Evolutionary conservation across 306 rosid species (phyloP).

Genomic region (Cucumis cinereus): DNA sequence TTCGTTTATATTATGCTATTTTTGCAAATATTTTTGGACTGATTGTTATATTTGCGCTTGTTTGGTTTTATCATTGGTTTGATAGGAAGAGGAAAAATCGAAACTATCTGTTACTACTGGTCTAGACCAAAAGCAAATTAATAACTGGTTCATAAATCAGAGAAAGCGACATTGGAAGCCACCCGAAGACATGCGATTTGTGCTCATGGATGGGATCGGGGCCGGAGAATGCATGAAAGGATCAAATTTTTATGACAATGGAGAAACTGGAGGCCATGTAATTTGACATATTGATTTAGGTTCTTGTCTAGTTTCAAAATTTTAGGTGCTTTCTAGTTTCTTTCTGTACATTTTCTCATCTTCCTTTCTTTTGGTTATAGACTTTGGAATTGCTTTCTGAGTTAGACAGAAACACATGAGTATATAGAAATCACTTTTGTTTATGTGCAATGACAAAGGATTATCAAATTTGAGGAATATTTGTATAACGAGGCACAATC

Average conservation of each 20-base stretch:
- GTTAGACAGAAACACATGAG: neutral
- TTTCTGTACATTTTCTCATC: neutral
- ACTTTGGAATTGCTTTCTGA: neutral
- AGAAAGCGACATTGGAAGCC: constrained; percentile 95
- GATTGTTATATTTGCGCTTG: too few species aligned
- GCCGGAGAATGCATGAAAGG: neutral
- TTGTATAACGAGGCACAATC: too few species aligned
- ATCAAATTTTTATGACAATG: neutral
- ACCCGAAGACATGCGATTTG: constrained; percentile 52
- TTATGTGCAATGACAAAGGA: neutral
- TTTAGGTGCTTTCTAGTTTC: neutral
- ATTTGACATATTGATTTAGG: neutral
- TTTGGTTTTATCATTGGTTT: neutral
- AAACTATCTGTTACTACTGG: constrained; percentile 50
- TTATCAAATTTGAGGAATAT: too few species aligned
- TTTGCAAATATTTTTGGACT: too few species aligned
- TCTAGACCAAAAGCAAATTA: constrained; percentile 70
- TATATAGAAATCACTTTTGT: neutral
- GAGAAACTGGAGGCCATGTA: neutral
- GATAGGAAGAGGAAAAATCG: constrained; percentile 63
- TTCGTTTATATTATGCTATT: too few species aligned
- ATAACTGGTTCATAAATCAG: constrained; percentile 89
- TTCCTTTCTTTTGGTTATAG: neutral
- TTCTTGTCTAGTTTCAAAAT: neutral
- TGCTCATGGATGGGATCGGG: constrained; percentile 30